These are phyloP conservation scores for Arthrinium phaeospermum DNA, from an alignment of 2,329 filamentous ascomycete genomes.

Conservation along the genomic window DNA sequence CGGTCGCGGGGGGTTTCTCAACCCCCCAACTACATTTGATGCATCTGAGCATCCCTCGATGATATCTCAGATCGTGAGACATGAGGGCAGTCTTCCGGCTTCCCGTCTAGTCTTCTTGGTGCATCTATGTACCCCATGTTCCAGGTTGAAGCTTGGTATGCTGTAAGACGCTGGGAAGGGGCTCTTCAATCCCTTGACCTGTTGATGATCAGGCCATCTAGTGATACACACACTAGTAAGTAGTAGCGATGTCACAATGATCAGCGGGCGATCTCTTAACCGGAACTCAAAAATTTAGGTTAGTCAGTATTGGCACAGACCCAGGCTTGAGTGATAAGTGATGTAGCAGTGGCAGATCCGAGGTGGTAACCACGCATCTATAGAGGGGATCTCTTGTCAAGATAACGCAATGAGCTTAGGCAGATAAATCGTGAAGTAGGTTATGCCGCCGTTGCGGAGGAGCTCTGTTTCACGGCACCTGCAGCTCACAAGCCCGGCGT, in stretches of 20 bases:
- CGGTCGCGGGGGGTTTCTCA: background rate
- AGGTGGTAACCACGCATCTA: background rate
- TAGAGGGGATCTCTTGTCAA: background rate
- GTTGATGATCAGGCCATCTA: background rate
- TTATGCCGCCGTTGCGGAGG: background rate
- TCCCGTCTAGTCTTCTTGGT: background rate
- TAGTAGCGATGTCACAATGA: conserved; percentile 10
- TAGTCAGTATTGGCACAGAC: background rate
- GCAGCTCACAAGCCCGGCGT: conserved; percentile 12
- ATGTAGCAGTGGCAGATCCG: background rate
- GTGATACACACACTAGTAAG: background rate
- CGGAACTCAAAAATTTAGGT: background rate
- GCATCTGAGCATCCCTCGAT: background rate
- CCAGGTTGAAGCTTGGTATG: conserved; percentile 7
- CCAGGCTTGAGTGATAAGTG: background rate
- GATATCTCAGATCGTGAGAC: conserved; percentile 9
- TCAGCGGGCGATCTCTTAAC: background rate
- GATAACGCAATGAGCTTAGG: background rate
- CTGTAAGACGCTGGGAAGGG: background rate
- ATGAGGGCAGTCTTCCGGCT: background rate
- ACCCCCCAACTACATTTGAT: background rate
- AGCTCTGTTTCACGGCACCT: background rate
- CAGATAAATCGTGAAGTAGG: background rate
- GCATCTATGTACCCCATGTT: conserved; percentile 1
- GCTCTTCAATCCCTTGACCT: background rate